Conservation (phyloP, 164 flowering plant genomes). For the Sedum album region DNA sequence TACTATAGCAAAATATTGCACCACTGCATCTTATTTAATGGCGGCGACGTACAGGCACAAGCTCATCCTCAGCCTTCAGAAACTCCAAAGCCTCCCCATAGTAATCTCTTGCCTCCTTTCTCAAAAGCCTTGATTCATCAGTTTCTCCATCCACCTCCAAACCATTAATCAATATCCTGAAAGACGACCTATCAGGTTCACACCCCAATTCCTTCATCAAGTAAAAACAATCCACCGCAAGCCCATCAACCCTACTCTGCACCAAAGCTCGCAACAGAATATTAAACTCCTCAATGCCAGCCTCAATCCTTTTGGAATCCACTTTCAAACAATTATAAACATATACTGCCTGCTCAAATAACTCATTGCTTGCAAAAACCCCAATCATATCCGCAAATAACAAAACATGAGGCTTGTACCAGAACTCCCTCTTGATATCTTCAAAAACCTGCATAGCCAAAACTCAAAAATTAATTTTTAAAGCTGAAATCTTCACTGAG, state of each 20-base stretch:
- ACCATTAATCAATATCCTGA: slow-evolving; percentile 45
- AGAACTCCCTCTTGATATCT: slow-evolving; percentile 49
- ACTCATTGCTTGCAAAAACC: slow-evolving; percentile 41
- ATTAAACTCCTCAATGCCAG: slow-evolving; percentile 46
- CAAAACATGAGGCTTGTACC: slow-evolving; percentile 63
- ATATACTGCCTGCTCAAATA: slow-evolving; percentile 36
- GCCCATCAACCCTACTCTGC: slow-evolving; percentile 17
- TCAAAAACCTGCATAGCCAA: slow-evolving; percentile 30
- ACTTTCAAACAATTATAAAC: slow-evolving; percentile 29
- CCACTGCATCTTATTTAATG: slow-evolving; percentile 2
- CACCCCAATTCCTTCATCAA: slow-evolving; percentile 48
- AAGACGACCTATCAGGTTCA: slow-evolving; percentile 56
- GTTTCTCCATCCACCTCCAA: slow-evolving; percentile 43
- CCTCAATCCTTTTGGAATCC: slow-evolving; percentile 30
- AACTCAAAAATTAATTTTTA: not conserved
- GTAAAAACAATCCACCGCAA: slow-evolving; percentile 47
- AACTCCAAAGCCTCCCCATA: slow-evolving; percentile 43
- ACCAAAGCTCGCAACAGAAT: slow-evolving; percentile 37
- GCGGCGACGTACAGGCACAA: slow-evolving; percentile 5
- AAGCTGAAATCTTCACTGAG: not conserved
- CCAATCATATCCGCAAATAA: slow-evolving; percentile 49
- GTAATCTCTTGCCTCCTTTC: slow-evolving; percentile 41
- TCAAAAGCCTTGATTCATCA: slow-evolving; percentile 24
- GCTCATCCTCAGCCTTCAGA: slow-evolving; percentile 30
- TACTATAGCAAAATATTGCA: no score